These are phyloP conservation scores for Stemphylium beticola DNA, from an alignment of 2,329 filamentous ascomycete species.

Conservation along the genomic window DNA sequence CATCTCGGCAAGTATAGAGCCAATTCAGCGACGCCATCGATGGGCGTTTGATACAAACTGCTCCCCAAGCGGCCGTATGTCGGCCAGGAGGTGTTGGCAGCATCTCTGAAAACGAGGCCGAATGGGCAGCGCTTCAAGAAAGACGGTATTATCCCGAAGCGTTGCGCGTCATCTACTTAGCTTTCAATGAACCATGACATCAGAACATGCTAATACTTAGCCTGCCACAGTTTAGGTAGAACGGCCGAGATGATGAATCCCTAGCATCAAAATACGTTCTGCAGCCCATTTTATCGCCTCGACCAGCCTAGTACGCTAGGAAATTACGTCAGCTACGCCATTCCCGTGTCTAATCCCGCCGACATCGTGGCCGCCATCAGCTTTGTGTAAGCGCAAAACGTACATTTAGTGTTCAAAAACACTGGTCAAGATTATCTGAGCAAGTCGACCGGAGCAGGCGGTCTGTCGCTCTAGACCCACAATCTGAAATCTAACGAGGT, in stretches of 20 bases:
- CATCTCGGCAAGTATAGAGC: not conserved
- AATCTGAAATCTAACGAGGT: conserved; percentile 27
- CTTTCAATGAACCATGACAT: not conserved
- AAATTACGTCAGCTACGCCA: conserved; percentile 15
- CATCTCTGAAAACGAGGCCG: not conserved
- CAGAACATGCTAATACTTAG: not conserved
- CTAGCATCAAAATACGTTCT: conserved; percentile 49
- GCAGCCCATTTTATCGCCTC: conserved; percentile 33
- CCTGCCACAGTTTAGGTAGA: not conserved
- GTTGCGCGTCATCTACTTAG: not conserved
- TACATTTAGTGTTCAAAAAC: conserved; percentile 24
- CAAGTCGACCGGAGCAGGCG: conserved; percentile 26
- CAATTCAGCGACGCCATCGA: conserved; percentile 41
- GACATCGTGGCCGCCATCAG: not conserved
- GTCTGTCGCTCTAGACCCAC: conserved; percentile 35
- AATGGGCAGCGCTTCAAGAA: conserved; percentile 17
- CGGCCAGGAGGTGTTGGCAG: conserved; percentile 15
- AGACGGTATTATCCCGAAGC: not conserved
- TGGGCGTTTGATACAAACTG: conserved; percentile 29
- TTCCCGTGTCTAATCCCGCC: not conserved
- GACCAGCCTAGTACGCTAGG: conserved; percentile 33
- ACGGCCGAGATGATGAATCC: conserved; percentile 45
- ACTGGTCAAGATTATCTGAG: conserved; percentile 26
- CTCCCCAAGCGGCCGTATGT: conserved; percentile 43
- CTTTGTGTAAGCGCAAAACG: conserved; percentile 8